Evolutionary conservation across 495 filamentous ascomycete genomes (phyloP), one percentile per base, ranked within the genome.

Genomic region (Aspergillus sclerotioniger): DNA sequence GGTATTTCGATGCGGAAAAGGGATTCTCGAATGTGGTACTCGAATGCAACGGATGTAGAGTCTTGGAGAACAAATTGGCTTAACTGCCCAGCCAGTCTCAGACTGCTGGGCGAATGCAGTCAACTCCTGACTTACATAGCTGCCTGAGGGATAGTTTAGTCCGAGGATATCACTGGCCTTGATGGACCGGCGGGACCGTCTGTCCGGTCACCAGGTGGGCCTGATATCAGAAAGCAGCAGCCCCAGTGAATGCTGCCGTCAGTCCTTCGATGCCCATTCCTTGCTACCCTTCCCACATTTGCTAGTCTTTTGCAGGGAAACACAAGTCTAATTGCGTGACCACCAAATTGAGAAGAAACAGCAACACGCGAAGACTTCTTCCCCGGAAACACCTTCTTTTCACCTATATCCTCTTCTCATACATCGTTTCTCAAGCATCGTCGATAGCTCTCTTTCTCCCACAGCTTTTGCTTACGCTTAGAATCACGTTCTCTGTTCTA

Each of bases 321-420:
- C 53, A 55, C 54, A 55, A 35, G 29, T 39, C 15, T 41, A n/a
- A n/a, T 41, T 41, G 37, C 37, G 10, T 41, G 37, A 13, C 37
- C 37, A 6, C 2, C 37, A 41, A 29, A 51, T 8, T 16, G 35
- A 20, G 60, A 45, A 29, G 37, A 25, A 46, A 16, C 6, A 49
- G 35, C 20, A 41, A 31, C 15, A 7, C 47, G 54, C 55, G 17
- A 49, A 20, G 19, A 39, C 35, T 10, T 21, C 17, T 45, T 49
- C 21, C 59, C 31, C 49, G 37, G 35, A 25, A 56, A 60, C 58
- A 56, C 53, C 17, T 47, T 31, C 20, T 10, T 32, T 20, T 20
- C 21, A 29, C 29, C 33, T 8, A 16, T 12, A 16, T 33, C 39
- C 16, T 50, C 35, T 21, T 29, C 45, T 59, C 32, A 28, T 39